Evolutionary conservation across 2,329 filamentous ascomycete species (phyloP).

Genomic region (Sporothrix sp.): DNA sequence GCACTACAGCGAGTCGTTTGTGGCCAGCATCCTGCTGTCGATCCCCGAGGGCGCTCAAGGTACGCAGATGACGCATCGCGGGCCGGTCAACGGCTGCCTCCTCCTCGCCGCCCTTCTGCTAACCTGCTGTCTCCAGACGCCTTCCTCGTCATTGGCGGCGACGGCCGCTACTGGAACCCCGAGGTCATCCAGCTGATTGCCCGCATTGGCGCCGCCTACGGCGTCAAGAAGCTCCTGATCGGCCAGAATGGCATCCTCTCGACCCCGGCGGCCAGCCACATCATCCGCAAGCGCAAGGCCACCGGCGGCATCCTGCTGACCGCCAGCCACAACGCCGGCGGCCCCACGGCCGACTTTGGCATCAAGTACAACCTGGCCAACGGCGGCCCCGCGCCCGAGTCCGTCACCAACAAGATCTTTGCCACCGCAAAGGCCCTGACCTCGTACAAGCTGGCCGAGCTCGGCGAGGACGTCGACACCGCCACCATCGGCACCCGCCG

Average conservation of each 20-base stretch:
- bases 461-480: constrained; percentile 72
- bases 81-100: neutral
- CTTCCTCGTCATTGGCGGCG: constrained; percentile 92
- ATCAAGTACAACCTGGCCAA: constrained; percentile 99
- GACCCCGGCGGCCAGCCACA: constrained; percentile 88
- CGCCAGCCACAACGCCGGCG: constrained; percentile 95
- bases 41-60: constrained; percentile 90
- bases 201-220: constrained; percentile 93
- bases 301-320: constrained; percentile 95
- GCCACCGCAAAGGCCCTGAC: constrained; percentile 81
- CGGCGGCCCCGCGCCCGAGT: constrained; percentile 88
- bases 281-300: constrained; percentile 89
- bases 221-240: constrained; percentile 96
- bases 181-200: constrained; percentile 95
- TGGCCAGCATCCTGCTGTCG: constrained; percentile 86
- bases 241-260: constrained; percentile 94
- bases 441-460: constrained; percentile 83
- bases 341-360: constrained; percentile 88
- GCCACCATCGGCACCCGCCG: constrained; percentile 70
- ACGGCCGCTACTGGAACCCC: constrained; percentile 94
- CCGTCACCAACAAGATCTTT: constrained; percentile 96
- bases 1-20: constrained; percentile 93
- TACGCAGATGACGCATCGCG: constrained; percentile 21
- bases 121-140: constrained; percentile 36
- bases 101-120: constrained; percentile 15